A percentile compares a stretch with the other conserved stretches of the same genome.
Conservation (phyloP, 345 rosid genomes). For the Euphorbia peplus region DNA sequence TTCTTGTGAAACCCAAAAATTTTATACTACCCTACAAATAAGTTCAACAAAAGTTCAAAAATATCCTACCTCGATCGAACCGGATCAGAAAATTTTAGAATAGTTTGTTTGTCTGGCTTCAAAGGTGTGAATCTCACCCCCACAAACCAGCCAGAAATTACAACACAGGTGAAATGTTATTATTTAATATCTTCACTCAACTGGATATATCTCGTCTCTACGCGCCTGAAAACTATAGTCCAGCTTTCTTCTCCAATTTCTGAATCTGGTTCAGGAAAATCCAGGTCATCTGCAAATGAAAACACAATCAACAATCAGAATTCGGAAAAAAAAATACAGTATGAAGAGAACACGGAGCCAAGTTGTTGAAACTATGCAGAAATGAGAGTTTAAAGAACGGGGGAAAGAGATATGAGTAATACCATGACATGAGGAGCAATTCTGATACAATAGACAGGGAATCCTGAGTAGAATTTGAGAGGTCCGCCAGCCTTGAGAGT, state of each 20-base stretch:
- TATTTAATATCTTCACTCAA: constrained; percentile 19
- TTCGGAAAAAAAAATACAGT: neutral
- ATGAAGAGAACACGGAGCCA: neutral
- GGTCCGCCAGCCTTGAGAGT: constrained; percentile 91
- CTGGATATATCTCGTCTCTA: constrained; percentile 1
- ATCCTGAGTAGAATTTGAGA: constrained; percentile 86
- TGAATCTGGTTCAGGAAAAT: constrained; percentile 92
- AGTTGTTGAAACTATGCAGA: no score
- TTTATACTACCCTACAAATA: constrained; percentile 12
- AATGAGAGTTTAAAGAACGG: neutral
- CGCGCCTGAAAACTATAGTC: constrained; percentile 39
- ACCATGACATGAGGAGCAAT: constrained; percentile 99
- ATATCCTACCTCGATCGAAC: constrained; percentile 28
- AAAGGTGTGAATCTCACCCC: constrained; percentile 18
- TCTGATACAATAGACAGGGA: constrained; percentile 91
- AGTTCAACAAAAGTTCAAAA: neutral
- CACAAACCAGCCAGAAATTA: constrained; percentile 23
- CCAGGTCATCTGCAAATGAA: constrained; percentile 85
- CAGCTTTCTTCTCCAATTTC: constrained; percentile 46
- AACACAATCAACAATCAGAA: constrained; percentile 17
- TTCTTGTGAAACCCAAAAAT: constrained; percentile 13
- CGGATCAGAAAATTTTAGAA: constrained; percentile 14
- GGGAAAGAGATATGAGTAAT: constrained; percentile 18
- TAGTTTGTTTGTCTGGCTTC: constrained; percentile 15
- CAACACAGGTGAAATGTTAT: constrained; percentile 22